Base-by-base conservation (phyloP, 257 asterid genomes). In the Petrea volubilis region DNA sequence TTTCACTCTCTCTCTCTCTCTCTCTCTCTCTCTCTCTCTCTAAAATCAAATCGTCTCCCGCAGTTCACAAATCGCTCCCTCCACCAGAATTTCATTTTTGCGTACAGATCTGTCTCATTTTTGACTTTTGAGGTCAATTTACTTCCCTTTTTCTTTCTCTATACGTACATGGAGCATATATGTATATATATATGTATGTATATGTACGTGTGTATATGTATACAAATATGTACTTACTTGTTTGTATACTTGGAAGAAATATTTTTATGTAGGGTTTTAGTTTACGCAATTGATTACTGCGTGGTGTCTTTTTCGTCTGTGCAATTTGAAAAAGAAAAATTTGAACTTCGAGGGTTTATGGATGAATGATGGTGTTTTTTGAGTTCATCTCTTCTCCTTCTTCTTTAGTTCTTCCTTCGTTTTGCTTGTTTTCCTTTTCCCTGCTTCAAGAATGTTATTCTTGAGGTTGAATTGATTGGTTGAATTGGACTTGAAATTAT, bases 71-170 rank as follows among this genome's bases (percentile, higher is more conserved):
- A 31, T 59, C 24, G 31, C 78, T 41, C 28, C 1, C 38, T 66
- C 15, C 44, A 31, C 15, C 44, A 31, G 13, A 44, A 64, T 68
- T 56, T 61, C 34, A 52, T 72, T 68, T 59, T 23, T 43, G 15
- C 63, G 28, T n/a, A 55, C 77, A 43, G 82, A 80, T 80, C 82
- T 46, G 60, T 68, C 18, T 57, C 46, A 47, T 63, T 24, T 31
- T 44, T 52, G 29, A 47, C 58, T 24, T 31, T 44, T 52, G 29
- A 74, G 85, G 82, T 77, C 65, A 59, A 60, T 61, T 18, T 1
- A 61, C 49, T 64, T 51, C 68, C 21, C 24, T 18, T 5, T 51
- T 44, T 41, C 33, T 55, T 17, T 51, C 7, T 52, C 6, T 56
- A 0, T 27, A 2, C 41, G 27, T 68, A 15, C 29, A 68, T 33